Conservation (phyloP, 768 basidiomycete genomes). For the Suillus clintonianus region DNA sequence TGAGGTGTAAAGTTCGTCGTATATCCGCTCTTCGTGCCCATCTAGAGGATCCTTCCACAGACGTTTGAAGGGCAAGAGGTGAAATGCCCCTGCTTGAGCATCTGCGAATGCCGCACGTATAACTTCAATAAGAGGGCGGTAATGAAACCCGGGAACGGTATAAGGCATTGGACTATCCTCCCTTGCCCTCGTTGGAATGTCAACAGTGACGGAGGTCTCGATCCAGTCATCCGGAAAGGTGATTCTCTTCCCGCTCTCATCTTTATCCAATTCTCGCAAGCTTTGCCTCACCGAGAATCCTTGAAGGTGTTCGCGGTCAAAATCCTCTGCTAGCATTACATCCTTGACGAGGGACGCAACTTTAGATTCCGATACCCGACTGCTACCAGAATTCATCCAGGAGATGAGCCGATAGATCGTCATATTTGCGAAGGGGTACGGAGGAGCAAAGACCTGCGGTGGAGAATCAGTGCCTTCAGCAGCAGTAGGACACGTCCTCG, state of each 20-base stretch:
- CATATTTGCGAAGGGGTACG: slow-evolving; percentile 16
- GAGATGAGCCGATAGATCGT: slow-evolving; percentile 17
- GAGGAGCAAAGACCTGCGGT: neutral
- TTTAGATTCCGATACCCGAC: neutral
- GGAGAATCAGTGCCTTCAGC: neutral
- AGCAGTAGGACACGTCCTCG: neutral
- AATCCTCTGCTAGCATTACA: slow-evolving; percentile 9
- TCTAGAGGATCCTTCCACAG: no score
- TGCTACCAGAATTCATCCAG: slow-evolving; percentile 22
- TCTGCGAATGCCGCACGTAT: neutral
- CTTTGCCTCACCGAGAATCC: neutral
- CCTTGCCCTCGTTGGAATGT: neutral
- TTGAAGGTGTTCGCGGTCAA: slow-evolving; percentile 2
- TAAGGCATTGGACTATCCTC: slow-evolving; percentile 3
- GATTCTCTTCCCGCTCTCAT: neutral
- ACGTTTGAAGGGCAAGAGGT: no score
- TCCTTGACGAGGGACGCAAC: slow-evolving; percentile 4
- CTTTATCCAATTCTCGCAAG: neutral
- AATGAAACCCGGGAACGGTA: slow-evolving; percentile 14
- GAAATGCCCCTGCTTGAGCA: no score
- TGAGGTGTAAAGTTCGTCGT: no score
- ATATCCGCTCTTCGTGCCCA: no score
- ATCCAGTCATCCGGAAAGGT: neutral
- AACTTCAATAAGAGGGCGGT: slow-evolving; percentile 14
- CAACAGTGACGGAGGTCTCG: slow-evolving; percentile 12